phyloP scores from a whole-genome alignment of 208 protist genomes.

The Wallacemonas collosoma region DNA sequence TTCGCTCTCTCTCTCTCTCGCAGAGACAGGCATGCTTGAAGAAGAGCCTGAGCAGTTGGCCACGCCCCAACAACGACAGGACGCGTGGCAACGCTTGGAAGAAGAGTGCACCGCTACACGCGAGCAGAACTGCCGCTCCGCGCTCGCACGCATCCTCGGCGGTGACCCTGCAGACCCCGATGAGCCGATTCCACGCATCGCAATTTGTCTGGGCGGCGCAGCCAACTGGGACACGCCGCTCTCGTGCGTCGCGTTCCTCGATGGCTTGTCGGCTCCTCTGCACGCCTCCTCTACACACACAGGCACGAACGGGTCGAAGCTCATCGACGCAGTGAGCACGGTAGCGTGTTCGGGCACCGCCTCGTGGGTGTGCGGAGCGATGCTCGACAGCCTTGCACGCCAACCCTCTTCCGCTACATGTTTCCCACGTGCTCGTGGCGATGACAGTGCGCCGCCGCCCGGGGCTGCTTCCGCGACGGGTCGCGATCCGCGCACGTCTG shows the following conservation, averaged over 20 bases:
- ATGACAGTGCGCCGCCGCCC: too few species aligned
- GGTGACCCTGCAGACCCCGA: background rate
- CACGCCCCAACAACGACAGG: background rate
- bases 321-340: constrained; percentile 25
- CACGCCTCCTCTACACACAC: constrained; percentile 15
- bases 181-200: constrained; percentile 22
- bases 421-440: too few species aligned
- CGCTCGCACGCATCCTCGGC: constrained; percentile 16
- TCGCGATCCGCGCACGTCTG: too few species aligned
- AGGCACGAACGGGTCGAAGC: constrained; percentile 18
- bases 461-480: too few species aligned
- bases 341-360: constrained; percentile 14
- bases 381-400: background rate
- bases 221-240: constrained; percentile 15
- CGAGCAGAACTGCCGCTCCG: constrained; percentile 18
- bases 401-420: background rate
- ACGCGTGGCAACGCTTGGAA: constrained; percentile 1
- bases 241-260: constrained; percentile 27
- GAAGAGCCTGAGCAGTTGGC: background rate
- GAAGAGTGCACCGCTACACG: background rate
- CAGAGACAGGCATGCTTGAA: too few species aligned
- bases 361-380: constrained; percentile 16
- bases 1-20: too few species aligned
- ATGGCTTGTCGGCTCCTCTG: constrained; percentile 21
- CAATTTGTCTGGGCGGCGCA: constrained; percentile 23